Conservation (phyloP, 192 early-diverging fungal species). For the Rhizophlyctis rosea region DNA sequence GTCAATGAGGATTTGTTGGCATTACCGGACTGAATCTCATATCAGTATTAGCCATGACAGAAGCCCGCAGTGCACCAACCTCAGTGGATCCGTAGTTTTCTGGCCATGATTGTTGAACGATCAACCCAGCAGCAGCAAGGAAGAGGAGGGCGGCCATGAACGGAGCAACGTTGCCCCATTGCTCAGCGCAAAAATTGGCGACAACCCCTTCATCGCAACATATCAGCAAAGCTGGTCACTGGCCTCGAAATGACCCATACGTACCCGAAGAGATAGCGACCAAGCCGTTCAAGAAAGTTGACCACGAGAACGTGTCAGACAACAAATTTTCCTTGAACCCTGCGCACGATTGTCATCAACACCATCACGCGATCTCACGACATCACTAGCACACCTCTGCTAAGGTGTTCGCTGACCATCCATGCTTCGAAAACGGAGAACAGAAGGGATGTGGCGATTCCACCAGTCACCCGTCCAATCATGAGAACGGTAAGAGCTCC, state of each 20-base stretch:
- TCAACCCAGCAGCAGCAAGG: conserved; percentile 40
- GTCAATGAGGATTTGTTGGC: conserved; percentile 5
- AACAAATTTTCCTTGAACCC: conserved; percentile 54
- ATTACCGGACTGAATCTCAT: neutral
- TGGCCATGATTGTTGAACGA: conserved; percentile 58
- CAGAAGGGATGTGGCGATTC: conserved; percentile 46
- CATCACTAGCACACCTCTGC: neutral
- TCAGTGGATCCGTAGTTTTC: conserved; percentile 69
- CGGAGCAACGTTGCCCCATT: conserved; percentile 56
- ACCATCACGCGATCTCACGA: neutral
- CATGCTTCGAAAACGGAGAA: conserved; percentile 51
- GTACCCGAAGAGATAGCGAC: conserved; percentile 56
- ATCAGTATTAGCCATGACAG: too few relatives aligned
- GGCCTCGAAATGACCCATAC: too few relatives aligned
- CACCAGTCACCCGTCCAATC: conserved; percentile 45
- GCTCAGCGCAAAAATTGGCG: conserved; percentile 57
- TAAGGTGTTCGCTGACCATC: conserved; percentile 43
- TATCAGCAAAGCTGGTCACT: too few relatives aligned
- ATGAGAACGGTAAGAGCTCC: conserved; percentile 31
- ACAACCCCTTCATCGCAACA: conserved; percentile 59
- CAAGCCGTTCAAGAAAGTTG: conserved; percentile 67
- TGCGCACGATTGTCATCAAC: conserved; percentile 8
- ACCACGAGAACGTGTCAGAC: conserved; percentile 59
- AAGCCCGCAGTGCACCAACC: neutral
- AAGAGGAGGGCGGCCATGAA: conserved; percentile 58